A percentile compares a stretch with the other conserved stretches of the same genome.
These are phyloP conservation scores for Verticillium alfalfae DNA, from an alignment of 2,329 filamentous ascomycete species.

Conservation along the genomic window DNA sequence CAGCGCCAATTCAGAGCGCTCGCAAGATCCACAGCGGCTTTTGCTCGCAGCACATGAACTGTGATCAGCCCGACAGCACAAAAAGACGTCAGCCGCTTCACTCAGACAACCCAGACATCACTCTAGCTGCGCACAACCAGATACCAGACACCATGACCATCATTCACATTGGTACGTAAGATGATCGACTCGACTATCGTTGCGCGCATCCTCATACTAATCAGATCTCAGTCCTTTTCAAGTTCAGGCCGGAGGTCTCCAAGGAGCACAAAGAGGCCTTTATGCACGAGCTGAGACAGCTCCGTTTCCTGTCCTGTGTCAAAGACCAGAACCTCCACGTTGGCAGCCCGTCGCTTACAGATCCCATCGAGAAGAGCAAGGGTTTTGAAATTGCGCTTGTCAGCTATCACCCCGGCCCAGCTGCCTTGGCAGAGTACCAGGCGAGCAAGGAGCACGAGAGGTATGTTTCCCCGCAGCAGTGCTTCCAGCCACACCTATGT, in stretches of 20 bases:
- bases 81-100: background rate
- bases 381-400: conserved; percentile 45
- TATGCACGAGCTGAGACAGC: conserved; percentile 37
- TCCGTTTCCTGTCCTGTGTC: conserved; percentile 43
- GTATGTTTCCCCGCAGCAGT: conserved; percentile 18
- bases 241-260: conserved; percentile 36
- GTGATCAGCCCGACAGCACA: background rate
- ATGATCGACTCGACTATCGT: no score
- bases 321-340: conserved; percentile 41
- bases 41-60: background rate
- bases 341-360: conserved; percentile 46
- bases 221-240: conserved; percentile 37
- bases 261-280: conserved; percentile 37
- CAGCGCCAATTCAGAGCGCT: background rate
- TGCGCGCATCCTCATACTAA: background rate
- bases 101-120: background rate
- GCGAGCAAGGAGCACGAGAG: conserved; percentile 45
- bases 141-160: conserved; percentile 21
- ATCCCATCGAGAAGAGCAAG: conserved; percentile 45
- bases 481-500: no score
- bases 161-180: conserved; percentile 24
- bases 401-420: conserved; percentile 41
- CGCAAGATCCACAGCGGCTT: background rate
- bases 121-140: background rate
- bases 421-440: conserved; percentile 44